phyloP scores from a whole-genome alignment of 2,329 filamentous ascomycete genomes.

The Mycosphaerella arachidis region DNA sequence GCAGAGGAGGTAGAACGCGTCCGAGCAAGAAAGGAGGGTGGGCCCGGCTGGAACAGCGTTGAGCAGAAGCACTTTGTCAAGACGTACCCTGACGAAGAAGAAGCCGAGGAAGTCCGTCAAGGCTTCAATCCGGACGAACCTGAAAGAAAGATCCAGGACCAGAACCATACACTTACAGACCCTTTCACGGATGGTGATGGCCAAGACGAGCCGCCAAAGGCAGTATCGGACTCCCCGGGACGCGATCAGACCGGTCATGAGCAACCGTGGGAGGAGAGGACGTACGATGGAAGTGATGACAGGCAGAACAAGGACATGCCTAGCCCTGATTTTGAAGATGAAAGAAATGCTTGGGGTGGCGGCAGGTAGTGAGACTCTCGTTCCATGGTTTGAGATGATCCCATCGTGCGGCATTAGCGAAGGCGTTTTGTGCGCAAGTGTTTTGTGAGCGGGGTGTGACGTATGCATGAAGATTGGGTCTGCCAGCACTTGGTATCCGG shows the following conservation, averaged over 20 bases:
- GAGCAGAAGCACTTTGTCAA: conserved; percentile 53
- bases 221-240: conserved; percentile 17
- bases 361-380: conserved; percentile 1
- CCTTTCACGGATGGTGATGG: conserved; percentile 42
- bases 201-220: conserved; percentile 29
- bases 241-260: conserved; percentile 24
- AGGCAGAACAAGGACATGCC: conserved; percentile 3
- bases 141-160: conserved; percentile 40
- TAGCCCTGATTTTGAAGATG: conserved; percentile 27
- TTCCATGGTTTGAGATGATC: background rate
- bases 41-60: conserved; percentile 56
- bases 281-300: conserved; percentile 9
- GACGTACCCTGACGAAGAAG: conserved; percentile 44
- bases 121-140: conserved; percentile 51
- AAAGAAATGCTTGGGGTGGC: conserved; percentile 24
- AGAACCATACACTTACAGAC: conserved; percentile 42
- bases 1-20: conserved; percentile 60
- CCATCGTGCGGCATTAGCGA: background rate
- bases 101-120: conserved; percentile 50
- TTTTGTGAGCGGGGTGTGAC: background rate
- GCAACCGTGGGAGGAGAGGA: conserved; percentile 32
- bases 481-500: no score
- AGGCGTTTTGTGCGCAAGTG: background rate
- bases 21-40: conserved; percentile 59
- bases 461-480: background rate